A percentile compares a stretch with the other conserved stretches of the same genome.
These are phyloP conservation scores for Globisporangium spinosum DNA, from an alignment of 352 stramenopile species.

Conservation along the genomic window DNA sequence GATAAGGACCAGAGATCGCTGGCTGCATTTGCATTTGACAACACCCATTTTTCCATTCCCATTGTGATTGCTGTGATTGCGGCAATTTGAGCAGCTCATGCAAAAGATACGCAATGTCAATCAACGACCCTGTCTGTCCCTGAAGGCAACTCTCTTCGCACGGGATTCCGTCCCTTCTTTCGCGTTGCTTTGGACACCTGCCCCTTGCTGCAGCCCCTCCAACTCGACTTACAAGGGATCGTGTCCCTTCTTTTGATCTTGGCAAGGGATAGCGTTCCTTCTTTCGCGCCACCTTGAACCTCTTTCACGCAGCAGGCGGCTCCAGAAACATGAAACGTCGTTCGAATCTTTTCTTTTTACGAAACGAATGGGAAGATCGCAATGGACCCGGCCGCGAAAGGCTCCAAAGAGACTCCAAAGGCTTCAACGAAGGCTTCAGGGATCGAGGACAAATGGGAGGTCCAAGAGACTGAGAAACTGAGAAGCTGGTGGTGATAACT, in stretches of 20 bases:
- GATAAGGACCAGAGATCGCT: background rate
- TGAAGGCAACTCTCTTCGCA: background rate
- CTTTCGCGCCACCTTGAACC: background rate
- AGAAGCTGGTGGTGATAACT: too few species aligned
- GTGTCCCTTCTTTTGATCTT: background rate
- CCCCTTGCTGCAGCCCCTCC: background rate
- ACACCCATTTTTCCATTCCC: background rate
- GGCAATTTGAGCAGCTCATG: background rate
- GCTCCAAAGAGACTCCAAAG: background rate
- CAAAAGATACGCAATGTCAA: background rate
- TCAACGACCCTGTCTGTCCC: background rate
- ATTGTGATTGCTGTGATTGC: background rate
- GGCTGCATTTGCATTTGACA: background rate
- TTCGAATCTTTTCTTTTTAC: background rate
- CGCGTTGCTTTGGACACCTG: background rate
- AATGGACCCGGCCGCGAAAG: background rate
- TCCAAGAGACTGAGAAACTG: background rate
- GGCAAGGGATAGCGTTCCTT: background rate
- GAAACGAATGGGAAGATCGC: background rate
- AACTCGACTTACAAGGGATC: background rate
- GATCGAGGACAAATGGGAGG: background rate
- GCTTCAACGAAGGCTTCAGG: background rate
- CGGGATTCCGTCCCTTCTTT: background rate
- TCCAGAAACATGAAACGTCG: slow-evolving; percentile 6
- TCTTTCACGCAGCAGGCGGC: background rate